Base-by-base conservation (phyloP, 2,329 filamentous ascomycete genomes). In the Cladosporium sp. region DNA sequence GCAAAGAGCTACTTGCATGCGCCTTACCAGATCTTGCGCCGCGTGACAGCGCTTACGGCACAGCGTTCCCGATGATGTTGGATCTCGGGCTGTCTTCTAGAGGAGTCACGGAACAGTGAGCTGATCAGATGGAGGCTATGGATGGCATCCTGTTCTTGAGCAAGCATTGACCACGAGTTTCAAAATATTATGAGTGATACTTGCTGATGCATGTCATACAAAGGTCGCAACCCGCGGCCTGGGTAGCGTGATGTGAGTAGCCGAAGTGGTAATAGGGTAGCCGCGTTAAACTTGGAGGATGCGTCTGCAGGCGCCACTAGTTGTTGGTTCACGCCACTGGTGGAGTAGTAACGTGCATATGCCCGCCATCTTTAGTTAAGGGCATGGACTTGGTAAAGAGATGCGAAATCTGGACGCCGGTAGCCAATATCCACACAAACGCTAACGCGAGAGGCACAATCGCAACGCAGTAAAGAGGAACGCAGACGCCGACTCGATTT, bases 221-320 rank as follows among this genome's bases (percentile, higher is more conserved):
- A 35, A 59, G 23, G 21, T 46, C 56, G 35, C 37, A 23, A 59
- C 23, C 33, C 33, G 21, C 37, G 40, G 56, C 35, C 35, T 59
- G 56, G 56, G 33, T 40, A 40, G 55, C 55, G 10, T 37, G 31
- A 11, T 10, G 33, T 21, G 29, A 26, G 56, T 37, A 59, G 56
- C 56, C 18, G 21, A 29, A 44, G 21, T 33, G 16, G 35, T 26
- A 46, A 29, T 46, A 26, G 33, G 23, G 33, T 37, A 59, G 35
- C 56, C 56, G 56, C 56, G 21, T 59, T 35, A 46, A 56, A 35
- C 61, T 44, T 23, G 23, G 40, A 63, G 61, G 61, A 56, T 63
- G 61, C 61, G 33, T 37, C 50, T 63, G 61, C 61, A 63, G 61
- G 61, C 61, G 61, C 61, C 61, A 63, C 61, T 63, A 63, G 35